phyloP scores from a whole-genome alignment of 768 basidiomycete species.

The Leccinum truebloodii region DNA sequence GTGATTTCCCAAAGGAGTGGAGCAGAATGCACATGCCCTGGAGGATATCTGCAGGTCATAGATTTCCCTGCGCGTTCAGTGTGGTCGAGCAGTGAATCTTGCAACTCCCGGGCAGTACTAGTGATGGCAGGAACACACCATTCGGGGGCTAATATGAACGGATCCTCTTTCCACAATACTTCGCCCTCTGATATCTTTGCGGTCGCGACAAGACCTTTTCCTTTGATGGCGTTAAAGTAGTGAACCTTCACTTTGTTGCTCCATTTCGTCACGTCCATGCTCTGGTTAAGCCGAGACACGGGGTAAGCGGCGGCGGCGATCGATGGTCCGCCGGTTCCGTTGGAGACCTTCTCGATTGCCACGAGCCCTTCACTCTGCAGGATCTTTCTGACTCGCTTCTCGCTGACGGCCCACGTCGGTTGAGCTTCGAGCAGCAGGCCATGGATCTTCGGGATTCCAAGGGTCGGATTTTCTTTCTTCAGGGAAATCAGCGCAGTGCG shows the following conservation, averaged over 20 bases:
- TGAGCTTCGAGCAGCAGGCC: constrained; percentile 56
- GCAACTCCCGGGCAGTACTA: too few species aligned
- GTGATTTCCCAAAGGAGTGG: constrained; percentile 54
- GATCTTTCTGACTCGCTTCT: constrained; percentile 77
- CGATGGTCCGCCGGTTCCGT: background rate
- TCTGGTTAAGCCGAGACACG: constrained; percentile 61
- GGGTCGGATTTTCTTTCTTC: constrained; percentile 54
- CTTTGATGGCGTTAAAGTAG: constrained; percentile 68
- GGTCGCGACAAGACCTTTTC: constrained; percentile 80
- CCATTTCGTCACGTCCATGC: constrained; percentile 63
- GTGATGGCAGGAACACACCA: constrained; percentile 47
- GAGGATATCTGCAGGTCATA: constrained; percentile 64
- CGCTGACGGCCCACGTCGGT: constrained; percentile 78
- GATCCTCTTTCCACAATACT: constrained; percentile 83
- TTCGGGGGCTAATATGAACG: constrained; percentile 78
- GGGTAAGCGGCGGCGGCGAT: constrained; percentile 44
- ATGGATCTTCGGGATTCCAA: constrained; percentile 76
- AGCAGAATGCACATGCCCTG: constrained; percentile 71
- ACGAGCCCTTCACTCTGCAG: constrained; percentile 60
- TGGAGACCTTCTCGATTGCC: constrained; percentile 12
- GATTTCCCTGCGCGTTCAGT: constrained; percentile 59
- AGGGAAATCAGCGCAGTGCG: constrained; percentile 53
- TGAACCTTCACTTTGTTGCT: constrained; percentile 63
- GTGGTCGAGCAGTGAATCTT: background rate
- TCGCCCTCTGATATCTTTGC: constrained; percentile 70